These are phyloP conservation scores for Fraxinus sp. DNA, from an alignment of 305 asterid species.

Conservation along the genomic window DNA sequence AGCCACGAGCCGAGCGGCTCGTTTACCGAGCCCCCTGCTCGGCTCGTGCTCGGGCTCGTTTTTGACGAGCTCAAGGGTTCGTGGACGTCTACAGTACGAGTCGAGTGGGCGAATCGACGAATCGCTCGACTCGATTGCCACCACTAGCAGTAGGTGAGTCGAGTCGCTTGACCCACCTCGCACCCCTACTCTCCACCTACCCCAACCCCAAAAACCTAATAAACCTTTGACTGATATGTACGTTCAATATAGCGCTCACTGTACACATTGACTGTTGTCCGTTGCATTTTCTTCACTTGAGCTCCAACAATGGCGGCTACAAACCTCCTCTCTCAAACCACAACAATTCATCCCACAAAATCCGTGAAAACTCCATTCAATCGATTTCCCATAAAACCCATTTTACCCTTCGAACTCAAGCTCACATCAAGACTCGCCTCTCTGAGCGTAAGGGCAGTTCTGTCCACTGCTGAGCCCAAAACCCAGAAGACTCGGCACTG, in stretches of 20 bases:
- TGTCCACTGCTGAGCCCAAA: conserved; percentile 56
- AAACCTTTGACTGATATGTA: background rate
- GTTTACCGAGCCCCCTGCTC: no score
- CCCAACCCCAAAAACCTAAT: background rate
- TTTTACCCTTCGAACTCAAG: conserved; percentile 44
- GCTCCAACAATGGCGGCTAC: conserved; percentile 69
- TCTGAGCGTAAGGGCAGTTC: conserved; percentile 47
- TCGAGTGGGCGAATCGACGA: no score
- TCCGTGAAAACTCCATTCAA: conserved; percentile 28
- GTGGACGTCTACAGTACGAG: no score
- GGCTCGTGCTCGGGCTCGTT: no score
- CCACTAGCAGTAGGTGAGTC: background rate
- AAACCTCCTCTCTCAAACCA: conserved; percentile 45
- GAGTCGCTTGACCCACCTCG: background rate
- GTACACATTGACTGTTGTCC: background rate
- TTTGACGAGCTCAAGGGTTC: no score
- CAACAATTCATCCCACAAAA: conserved; percentile 29
- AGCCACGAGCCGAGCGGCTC: no score
- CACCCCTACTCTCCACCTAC: background rate
- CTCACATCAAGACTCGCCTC: conserved; percentile 36
- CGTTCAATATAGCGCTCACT: background rate
- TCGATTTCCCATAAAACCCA: conserved; percentile 22
- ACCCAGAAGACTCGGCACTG: conserved; percentile 68
- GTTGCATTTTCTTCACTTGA: background rate
- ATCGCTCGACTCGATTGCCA: no score